phyloP scores from a whole-genome alignment of 371 early-diverging fungal species.

The Chytridium lagenaria region DNA sequence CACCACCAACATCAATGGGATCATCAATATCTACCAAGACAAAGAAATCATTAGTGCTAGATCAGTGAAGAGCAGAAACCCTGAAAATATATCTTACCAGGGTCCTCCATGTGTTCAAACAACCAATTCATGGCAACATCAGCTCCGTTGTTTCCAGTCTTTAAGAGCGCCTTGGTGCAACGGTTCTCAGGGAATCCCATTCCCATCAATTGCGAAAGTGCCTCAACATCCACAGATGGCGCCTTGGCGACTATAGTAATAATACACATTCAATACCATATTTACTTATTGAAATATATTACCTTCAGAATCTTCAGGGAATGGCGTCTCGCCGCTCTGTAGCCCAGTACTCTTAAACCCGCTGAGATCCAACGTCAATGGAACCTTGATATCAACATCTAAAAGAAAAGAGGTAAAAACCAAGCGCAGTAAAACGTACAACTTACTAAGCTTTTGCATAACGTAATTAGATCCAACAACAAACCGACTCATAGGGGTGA shows the following conservation, averaged over 20 bases:
- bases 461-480: constrained; percentile 86
- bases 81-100: constrained; percentile 56
- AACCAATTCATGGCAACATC: constrained; percentile 94
- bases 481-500: constrained; percentile 82
- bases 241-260: constrained; percentile 31
- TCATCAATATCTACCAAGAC: constrained; percentile 35
- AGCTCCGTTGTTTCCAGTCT: constrained; percentile 80
- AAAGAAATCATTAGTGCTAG: neutral
- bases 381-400: constrained; percentile 49
- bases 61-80: neutral
- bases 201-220: constrained; percentile 74
- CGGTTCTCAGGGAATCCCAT: constrained; percentile 93
- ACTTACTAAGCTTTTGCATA: constrained; percentile 60
- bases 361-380: constrained; percentile 50
- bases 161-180: constrained; percentile 77
- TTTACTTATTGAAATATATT: neutral
- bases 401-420: too few relatives aligned
- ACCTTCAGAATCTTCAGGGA: constrained; percentile 69
- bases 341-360: constrained; percentile 61
- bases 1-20: constrained; percentile 30
- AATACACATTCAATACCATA: neutral
- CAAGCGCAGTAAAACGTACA: too few relatives aligned
- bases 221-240: constrained; percentile 66
- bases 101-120: constrained; percentile 95
- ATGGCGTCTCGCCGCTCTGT: constrained; percentile 70